phyloP scores from a whole-genome alignment of 2,329 filamentous ascomycete genomes.

The Fusarium nodosum region DNA sequence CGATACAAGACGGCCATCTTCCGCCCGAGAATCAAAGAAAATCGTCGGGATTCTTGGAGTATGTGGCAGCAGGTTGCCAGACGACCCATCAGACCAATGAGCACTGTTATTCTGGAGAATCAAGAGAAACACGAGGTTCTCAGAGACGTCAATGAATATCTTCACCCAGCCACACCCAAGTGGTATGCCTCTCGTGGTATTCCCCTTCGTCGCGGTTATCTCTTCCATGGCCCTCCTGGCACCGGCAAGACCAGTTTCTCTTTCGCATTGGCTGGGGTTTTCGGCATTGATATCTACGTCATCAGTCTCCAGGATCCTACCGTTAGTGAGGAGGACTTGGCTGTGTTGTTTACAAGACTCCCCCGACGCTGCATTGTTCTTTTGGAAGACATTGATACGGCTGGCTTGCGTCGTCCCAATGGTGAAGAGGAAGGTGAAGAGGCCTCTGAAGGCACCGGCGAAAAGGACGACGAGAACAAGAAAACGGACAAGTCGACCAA shows the following conservation, averaged over 20 bases:
- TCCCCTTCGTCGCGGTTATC: constrained; percentile 80
- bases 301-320: constrained; percentile 69
- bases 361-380: constrained; percentile 75
- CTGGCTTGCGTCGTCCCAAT: constrained; percentile 65
- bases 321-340: constrained; percentile 73
- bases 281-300: constrained; percentile 76
- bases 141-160: constrained; percentile 81
- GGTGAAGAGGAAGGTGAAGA: constrained; percentile 51
- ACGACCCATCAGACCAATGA: constrained; percentile 77
- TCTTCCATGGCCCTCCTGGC: constrained; percentile 82
- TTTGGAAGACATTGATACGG: constrained; percentile 78
- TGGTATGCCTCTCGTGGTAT: constrained; percentile 85
- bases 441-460: constrained; percentile 25
- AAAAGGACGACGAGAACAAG: constrained; percentile 14
- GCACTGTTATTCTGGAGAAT: constrained; percentile 79
- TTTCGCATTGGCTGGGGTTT: constrained; percentile 74
- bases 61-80: constrained; percentile 70
- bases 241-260: constrained; percentile 80
- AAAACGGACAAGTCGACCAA: constrained; percentile 24
- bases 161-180: constrained; percentile 75
- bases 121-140: constrained; percentile 75
- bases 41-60: constrained; percentile 60
- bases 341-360: constrained; percentile 70
- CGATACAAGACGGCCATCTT: constrained; percentile 71
- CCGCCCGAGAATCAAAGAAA: constrained; percentile 62